A percentile compares a stretch with the other conserved stretches of the same genome.
phyloP scores from a whole-genome alignment of 495 filamentous ascomycete species.

The Rostrohypoxylon terebratum region DNA sequence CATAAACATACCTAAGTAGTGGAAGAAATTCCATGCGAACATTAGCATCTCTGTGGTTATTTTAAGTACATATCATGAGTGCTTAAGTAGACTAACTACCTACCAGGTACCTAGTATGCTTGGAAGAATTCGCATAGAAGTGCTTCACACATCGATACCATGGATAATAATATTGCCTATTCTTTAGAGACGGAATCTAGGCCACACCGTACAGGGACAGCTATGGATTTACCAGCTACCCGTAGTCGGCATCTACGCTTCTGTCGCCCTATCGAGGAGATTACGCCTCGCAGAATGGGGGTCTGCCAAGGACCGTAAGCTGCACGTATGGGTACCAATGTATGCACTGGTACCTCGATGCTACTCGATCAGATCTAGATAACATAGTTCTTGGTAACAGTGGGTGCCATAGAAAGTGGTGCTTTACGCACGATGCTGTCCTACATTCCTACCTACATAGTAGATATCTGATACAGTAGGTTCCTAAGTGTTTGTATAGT shows the following conservation, averaged over 20 bases:
- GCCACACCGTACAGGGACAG: not conserved
- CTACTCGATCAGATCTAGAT: not conserved
- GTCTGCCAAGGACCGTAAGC: not conserved
- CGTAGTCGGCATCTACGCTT: not conserved
- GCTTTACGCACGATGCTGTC: not conserved
- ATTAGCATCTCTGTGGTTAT: no score
- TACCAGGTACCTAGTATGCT: no score
- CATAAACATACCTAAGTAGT: no score
- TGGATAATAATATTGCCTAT: no score
- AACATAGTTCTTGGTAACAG: not conserved
- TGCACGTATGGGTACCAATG: not conserved
- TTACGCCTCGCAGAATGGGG: not conserved
- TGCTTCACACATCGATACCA: no score
- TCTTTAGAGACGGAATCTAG: not conserved
- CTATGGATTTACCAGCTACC: not conserved
- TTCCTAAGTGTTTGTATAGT: not conserved
- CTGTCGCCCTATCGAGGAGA: not conserved
- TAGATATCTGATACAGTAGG: no score
- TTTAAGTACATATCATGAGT: no score
- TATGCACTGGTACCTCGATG: not conserved
- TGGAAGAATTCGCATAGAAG: no score
- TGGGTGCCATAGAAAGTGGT: conserved; percentile 2
- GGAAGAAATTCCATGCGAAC: no score
- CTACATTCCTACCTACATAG: not conserved
- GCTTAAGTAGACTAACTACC: no score